Evolutionary conservation across 169 alveolate species (phyloP).

Genomic region (Theileria sp.): DNA sequence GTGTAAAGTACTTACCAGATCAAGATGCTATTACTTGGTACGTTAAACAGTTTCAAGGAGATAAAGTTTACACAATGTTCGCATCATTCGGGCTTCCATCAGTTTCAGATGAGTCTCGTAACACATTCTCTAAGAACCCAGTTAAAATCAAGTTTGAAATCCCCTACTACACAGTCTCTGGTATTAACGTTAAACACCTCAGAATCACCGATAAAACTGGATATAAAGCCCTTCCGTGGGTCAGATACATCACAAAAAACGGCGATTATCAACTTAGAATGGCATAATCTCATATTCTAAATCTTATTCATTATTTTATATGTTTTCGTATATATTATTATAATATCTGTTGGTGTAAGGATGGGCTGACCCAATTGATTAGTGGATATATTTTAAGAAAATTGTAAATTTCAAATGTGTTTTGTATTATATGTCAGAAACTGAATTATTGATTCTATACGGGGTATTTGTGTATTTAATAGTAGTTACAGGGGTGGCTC

Average conservation of each 20-base stretch:
- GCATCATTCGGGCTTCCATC: conserved; percentile 97
- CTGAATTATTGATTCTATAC: conserved; percentile 8
- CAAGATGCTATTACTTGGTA: conserved; percentile 93
- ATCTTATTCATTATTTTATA: neutral
- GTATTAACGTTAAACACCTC: conserved; percentile 95
- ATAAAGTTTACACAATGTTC: conserved; percentile 94
- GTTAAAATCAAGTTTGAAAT: conserved; percentile 97
- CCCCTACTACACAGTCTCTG: conserved; percentile 99
- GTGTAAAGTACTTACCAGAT: conserved; percentile 95
- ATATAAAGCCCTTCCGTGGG: conserved; percentile 99
- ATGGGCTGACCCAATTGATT: neutral
- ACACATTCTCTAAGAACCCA: conserved; percentile 90
- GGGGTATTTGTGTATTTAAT: neutral
- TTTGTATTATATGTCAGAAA: neutral
- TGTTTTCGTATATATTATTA: neutral
- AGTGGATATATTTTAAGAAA: neutral
- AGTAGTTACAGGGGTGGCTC: neutral
- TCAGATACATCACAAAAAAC: conserved; percentile 96
- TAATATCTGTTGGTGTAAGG: neutral
- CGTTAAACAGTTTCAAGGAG: conserved; percentile 97
- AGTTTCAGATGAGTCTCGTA: conserved; percentile 87
- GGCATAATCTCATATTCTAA: conserved; percentile 61
- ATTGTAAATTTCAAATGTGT: neutral
- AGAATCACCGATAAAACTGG: conserved; percentile 96
- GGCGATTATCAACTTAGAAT: conserved; percentile 99